Base-by-base conservation (phyloP, 2,329 filamentous ascomycete species). In the Talaromyces sp. region DNA sequence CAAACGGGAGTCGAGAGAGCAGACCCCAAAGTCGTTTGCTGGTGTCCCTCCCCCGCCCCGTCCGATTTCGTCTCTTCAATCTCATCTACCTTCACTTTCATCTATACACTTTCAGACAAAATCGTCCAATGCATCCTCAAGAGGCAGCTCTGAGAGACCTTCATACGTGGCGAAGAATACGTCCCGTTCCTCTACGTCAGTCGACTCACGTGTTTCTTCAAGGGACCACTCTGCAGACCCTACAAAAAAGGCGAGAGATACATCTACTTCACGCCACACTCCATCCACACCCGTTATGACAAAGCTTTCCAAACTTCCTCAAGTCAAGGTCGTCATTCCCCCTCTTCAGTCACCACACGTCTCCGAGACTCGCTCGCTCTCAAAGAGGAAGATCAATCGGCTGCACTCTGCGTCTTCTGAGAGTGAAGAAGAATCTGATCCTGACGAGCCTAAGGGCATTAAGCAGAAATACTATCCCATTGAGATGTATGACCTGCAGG, bases 401-500 rank as follows among this genome's bases (percentile, higher is more conserved):
- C n/a, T 62, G 6, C 50, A 31, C 5, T 59, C 60, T 13, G 50
- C 43, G 17, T 65, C 63, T 9, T 37, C 47, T 5, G 64, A 62
- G 4, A 52, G 64, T 9, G 52, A 31, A 10, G 59, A 57, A 31
- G 60, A 66, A 35, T 66, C 59, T 2, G 59, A 62, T 6, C 33
- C 50, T 1, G 54, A 66, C 27, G 52, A 62, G 25, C 60, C 54
- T 4, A 66, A 33, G 43, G 52, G 66, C 3, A 22, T 52, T n/a
- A 45, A 63, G 45, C 41, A 31, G 11, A 57, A 67, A 31, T 61
- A 67, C 39, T 66, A 63, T 33, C 65, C 65, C 10, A 17, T 66
- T 4, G 49, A 66, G 1, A 59, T 66, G 43, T 50, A 66, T 22
- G 39, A 63, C 11, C 6, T 50, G 2, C 65, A 49, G 13, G 61